Evolutionary conservation across 345 rosid species (phyloP).

Genomic region (Gossypium herbaceum): DNA sequence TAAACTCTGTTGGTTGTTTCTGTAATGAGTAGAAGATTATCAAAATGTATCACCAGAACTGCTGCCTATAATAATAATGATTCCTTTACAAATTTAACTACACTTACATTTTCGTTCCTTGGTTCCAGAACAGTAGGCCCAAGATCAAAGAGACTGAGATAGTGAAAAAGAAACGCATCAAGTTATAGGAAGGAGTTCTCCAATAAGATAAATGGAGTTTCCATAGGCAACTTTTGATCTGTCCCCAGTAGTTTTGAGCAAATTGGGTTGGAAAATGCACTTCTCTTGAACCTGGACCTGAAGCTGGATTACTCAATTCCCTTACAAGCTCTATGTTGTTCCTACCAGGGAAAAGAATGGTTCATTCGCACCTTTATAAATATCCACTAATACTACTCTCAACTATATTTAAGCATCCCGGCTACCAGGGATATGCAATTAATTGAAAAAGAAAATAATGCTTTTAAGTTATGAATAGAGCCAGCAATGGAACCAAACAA

Average conservation of each 20-base stretch:
- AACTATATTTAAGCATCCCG: not conserved
- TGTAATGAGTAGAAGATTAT: slow-evolving; percentile 13
- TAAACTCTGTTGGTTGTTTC: slow-evolving; percentile 58
- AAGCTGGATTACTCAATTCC: slow-evolving; percentile 41
- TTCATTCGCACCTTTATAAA: not conserved
- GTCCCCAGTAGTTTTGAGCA: slow-evolving; percentile 57
- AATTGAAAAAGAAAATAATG: too few species aligned
- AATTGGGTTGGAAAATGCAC: slow-evolving; percentile 50
- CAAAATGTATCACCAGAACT: not conserved
- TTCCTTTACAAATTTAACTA: too few species aligned
- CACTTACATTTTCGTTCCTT: slow-evolving; percentile 62
- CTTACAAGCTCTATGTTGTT: slow-evolving; percentile 42
- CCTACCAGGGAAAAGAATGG: slow-evolving; percentile 23
- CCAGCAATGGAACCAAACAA: too few species aligned
- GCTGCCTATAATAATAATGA: too few species aligned
- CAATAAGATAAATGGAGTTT: slow-evolving; percentile 74
- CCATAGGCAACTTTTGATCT: slow-evolving; percentile 73
- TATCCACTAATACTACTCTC: not conserved
- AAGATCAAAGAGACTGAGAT: slow-evolving; percentile 42
- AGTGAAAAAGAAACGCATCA: slow-evolving; percentile 38
- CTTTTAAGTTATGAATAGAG: too few species aligned
- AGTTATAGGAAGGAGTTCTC: slow-evolving; percentile 78
- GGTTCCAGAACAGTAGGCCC: slow-evolving; percentile 65
- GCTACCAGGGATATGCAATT: too few species aligned
- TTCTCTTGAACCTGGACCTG: slow-evolving; percentile 42